These are phyloP conservation scores for Eucalyptus pauciflora DNA, from an alignment of 345 rosid genomes.

Conservation along the genomic window DNA sequence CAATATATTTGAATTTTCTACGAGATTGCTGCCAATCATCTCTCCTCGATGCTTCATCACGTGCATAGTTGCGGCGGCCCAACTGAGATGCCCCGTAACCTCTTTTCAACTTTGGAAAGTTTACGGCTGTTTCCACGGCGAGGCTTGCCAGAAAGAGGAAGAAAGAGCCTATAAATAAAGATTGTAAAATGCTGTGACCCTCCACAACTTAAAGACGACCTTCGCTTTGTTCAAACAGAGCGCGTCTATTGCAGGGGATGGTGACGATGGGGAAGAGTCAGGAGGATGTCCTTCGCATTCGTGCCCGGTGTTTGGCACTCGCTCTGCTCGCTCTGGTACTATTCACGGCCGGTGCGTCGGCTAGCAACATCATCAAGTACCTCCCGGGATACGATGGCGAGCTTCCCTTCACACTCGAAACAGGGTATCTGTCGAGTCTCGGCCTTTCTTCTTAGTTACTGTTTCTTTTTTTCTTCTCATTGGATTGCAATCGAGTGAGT, in stretches of 20 bases:
- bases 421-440: background rate
- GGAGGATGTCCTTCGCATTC: background rate
- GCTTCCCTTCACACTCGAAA: background rate
- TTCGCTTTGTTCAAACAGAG: background rate
- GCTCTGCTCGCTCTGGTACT: background rate
- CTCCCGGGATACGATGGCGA: background rate
- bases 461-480: background rate
- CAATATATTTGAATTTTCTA: background rate
- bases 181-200: background rate
- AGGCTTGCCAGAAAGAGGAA: too few relatives aligned
- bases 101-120: background rate
- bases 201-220: background rate
- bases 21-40: background rate
- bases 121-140: rapidly evolving
- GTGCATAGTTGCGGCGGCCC: background rate
- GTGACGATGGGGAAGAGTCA: background rate
- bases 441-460: background rate
- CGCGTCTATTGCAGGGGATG: background rate
- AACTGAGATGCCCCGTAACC: background rate
- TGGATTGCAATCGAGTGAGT: background rate
- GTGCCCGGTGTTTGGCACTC: background rate
- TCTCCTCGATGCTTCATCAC: background rate
- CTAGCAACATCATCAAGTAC: background rate
- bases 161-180: background rate
- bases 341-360: background rate